A percentile compares a stretch with the other conserved stretches of the same genome.
These are phyloP conservation scores for Neonectria faginata DNA, from an alignment of 2,329 filamentous ascomycete species.

Conservation along the genomic window DNA sequence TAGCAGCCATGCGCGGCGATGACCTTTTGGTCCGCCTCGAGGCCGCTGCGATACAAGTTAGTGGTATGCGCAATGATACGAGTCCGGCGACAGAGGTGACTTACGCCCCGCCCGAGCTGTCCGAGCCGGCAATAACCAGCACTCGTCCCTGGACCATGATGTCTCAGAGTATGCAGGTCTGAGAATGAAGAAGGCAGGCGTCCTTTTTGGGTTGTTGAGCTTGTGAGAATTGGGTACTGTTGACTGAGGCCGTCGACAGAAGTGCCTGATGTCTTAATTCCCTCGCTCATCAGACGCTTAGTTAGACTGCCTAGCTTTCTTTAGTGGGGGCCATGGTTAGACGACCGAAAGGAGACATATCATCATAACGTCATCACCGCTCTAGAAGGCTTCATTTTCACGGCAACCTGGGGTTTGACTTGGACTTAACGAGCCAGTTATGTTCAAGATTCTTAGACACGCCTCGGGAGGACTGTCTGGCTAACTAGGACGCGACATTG, in stretches of 20 bases:
- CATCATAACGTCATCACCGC: conserved; percentile 17
- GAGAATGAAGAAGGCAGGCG: background rate
- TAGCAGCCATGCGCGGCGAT: conserved; percentile 93
- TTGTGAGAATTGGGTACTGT: background rate
- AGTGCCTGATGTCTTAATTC: conserved; percentile 21
- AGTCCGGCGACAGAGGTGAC: conserved; percentile 45
- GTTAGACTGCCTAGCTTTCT: conserved; percentile 2
- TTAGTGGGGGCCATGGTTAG: conserved; percentile 18
- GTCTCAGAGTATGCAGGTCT: background rate
- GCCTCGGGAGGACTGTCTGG: background rate
- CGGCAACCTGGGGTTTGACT: background rate
- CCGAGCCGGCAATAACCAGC: conserved; percentile 87
- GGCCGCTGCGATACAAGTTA: conserved; percentile 69
- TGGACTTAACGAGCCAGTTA: background rate
- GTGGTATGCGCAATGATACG: background rate
- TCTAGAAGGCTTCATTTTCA: background rate
- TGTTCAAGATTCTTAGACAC: background rate
- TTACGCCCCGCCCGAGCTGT: conserved; percentile 89
- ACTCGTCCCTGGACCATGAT: conserved; percentile 64
- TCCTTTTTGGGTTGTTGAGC: background rate
- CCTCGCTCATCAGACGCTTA: conserved; percentile 20
- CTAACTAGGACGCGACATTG: background rate
- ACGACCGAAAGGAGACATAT: conserved; percentile 1
- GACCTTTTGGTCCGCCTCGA: conserved; percentile 96
- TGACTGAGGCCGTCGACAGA: background rate